phyloP scores from a whole-genome alignment of 2,329 filamentous ascomycete genomes.

The Venturia effusa region DNA sequence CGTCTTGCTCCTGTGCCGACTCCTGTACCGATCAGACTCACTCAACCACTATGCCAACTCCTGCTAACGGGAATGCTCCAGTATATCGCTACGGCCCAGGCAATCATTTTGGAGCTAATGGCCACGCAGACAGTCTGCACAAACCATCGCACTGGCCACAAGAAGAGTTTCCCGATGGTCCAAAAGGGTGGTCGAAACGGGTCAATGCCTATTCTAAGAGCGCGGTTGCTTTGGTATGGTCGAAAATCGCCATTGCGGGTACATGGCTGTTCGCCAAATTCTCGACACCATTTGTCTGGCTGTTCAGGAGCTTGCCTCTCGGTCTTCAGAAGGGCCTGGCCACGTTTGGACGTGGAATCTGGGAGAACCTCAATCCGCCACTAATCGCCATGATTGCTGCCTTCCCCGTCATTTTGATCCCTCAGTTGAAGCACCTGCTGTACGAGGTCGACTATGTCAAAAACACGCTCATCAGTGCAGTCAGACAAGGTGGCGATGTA shows the following conservation, averaged over 20 bases:
- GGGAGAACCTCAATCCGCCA: slow-evolving; percentile 94
- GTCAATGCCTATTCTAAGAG: slow-evolving; percentile 20
- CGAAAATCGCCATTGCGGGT: not conserved
- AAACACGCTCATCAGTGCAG: slow-evolving; percentile 80
- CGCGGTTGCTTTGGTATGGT: not conserved
- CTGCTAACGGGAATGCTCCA: slow-evolving; percentile 38
- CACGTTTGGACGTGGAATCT: slow-evolving; percentile 51
- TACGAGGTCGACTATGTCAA: slow-evolving; percentile 84
- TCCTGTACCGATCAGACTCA: slow-evolving; percentile 26
- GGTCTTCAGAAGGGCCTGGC: slow-evolving; percentile 39
- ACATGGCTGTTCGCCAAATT: not conserved
- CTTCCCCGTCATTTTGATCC: slow-evolving; percentile 83
- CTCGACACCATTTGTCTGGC: not conserved
- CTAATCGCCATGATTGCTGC: slow-evolving; percentile 93
- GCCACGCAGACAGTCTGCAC: not conserved
- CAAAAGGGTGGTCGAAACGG: slow-evolving; percentile 25
- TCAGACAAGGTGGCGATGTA: slow-evolving; percentile 76
- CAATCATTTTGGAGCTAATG: not conserved
- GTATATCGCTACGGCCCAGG: slow-evolving; percentile 19
- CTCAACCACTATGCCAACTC: slow-evolving; percentile 30
- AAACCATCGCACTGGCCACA: slow-evolving; percentile 11
- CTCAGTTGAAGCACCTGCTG: slow-evolving; percentile 70
- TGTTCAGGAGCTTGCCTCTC: slow-evolving; percentile 16
- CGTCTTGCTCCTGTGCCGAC: slow-evolving; percentile 21
- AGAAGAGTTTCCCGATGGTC: slow-evolving; percentile 20